Evolutionary conservation across 2,329 filamentous ascomycete genomes (phyloP), one percentile per base, ranked within the genome.

Genomic region (Penicillium sp.): DNA sequence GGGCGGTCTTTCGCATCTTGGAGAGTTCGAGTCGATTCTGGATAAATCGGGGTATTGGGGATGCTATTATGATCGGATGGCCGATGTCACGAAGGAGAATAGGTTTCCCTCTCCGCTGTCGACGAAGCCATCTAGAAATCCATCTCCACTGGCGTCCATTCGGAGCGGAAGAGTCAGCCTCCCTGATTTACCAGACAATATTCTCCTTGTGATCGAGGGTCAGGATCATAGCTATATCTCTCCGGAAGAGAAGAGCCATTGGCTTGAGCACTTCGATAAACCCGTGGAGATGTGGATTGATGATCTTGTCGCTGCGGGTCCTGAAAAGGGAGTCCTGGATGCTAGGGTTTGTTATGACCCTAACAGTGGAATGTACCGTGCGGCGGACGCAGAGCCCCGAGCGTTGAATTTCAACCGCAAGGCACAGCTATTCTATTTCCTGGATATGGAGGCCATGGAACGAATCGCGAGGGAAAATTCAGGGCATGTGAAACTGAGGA

Each of bases 21-120:
- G 61, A 1, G 4, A 35, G 0, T 55, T 41, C 30, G 45, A 56
- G 5, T 51, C 61, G 11, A 44, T 63, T 1, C 41, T 35, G 0
- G 50, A 66, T 29, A 65, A 66, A n/a, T 46, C 21, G 5, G 67
- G 67, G 3, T 69, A 67, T 45, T 69, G 66, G 67, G 67, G 67
- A 0, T 69, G 66, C 21, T 65, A 65, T 26, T 58, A 62, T 7
- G 56, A 66, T 45, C 58, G 63, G 8, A 66, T 66, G 49, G 19
- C 15, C 2, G 56, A 58, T 15, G 21, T 50, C 11, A 44, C 46
- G 3, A 50, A 29, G 31, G 60, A 62, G 31, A 54, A 53, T 8
- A 49, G 30, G 13, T 49, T 49, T 5, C 31, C 17, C 2, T 13
- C 23, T 9, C 11, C 21, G 2, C 6, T 31, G 5, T 7, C 47